phyloP scores from a whole-genome alignment of 2,329 filamentous ascomycete genomes.

The Epicoccum sorghinum region DNA sequence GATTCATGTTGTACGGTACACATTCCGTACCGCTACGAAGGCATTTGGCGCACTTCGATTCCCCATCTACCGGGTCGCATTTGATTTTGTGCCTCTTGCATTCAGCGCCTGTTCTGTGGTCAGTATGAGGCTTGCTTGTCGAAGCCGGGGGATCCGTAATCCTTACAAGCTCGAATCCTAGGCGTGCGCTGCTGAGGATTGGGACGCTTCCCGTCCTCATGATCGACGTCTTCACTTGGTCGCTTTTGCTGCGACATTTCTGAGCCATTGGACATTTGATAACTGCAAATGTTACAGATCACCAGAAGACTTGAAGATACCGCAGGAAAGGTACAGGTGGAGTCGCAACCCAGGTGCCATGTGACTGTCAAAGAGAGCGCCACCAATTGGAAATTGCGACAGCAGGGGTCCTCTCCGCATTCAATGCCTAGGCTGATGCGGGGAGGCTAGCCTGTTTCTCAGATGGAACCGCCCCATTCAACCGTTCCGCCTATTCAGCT shows the following conservation, averaged over 20 bases:
- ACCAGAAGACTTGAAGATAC: constrained; percentile 10
- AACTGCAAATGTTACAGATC: constrained; percentile 15
- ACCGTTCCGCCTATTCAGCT: background rate
- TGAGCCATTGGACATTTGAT: constrained; percentile 52
- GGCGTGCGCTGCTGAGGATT: constrained; percentile 30
- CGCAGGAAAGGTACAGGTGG: constrained; percentile 14
- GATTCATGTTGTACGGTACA: constrained; percentile 64
- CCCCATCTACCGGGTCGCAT: constrained; percentile 40
- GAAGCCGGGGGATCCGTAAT: constrained; percentile 14
- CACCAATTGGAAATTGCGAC: constrained; percentile 16
- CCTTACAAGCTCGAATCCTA: constrained; percentile 37
- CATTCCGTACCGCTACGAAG: constrained; percentile 72
- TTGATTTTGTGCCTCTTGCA: constrained; percentile 47
- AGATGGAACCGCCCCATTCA: background rate
- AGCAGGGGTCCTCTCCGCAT: constrained; percentile 12
- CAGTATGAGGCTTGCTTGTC: background rate
- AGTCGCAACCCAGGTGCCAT: constrained; percentile 13
- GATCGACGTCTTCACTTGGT: constrained; percentile 37
- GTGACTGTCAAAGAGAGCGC: constrained; percentile 18
- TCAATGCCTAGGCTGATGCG: constrained; percentile 5
- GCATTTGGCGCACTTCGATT: constrained; percentile 43
- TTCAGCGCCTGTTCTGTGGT: constrained; percentile 33
- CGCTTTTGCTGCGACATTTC: constrained; percentile 64
- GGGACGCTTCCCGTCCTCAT: constrained; percentile 35
- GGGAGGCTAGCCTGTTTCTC: constrained; percentile 8